Evolutionary conservation across 768 basidiomycete genomes (phyloP).

Genomic region (Amyloporia xantha): DNA sequence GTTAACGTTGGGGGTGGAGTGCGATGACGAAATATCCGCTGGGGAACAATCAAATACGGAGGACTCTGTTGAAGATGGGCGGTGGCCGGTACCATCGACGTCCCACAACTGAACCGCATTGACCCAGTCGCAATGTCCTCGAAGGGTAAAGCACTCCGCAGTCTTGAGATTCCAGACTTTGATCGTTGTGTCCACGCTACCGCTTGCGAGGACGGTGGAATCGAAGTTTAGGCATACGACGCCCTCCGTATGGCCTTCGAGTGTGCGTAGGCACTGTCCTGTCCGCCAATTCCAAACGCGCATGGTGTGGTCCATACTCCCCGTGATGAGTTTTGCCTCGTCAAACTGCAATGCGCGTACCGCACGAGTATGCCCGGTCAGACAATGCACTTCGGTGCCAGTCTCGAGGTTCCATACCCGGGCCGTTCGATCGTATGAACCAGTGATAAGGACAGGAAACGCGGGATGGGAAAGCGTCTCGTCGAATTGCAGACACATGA

Average conservation of each 20-base stretch:
- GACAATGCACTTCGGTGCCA: conserved; percentile 72
- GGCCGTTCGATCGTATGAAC: conserved; percentile 92
- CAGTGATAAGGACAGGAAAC: conserved; percentile 94
- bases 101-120: conserved; percentile 95
- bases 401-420: conserved; percentile 97
- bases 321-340: conserved; percentile 90
- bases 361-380: conserved; percentile 89
- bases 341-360: conserved; percentile 94
- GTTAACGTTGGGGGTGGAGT: conserved; percentile 43
- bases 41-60: conserved; percentile 1
- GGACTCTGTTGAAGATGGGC: conserved; percentile 17
- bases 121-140: conserved; percentile 95
- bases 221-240: conserved; percentile 91
- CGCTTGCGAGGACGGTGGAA: conserved; percentile 84
- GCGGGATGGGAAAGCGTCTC: conserved; percentile 77
- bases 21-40: background rate
- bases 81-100: conserved; percentile 31
- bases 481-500: conserved; percentile 95
- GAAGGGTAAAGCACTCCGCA: conserved; percentile 84
- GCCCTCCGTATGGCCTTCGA: conserved; percentile 87
- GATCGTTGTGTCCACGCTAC: conserved; percentile 91
- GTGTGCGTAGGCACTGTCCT: conserved; percentile 79
- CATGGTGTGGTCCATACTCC: conserved; percentile 92
- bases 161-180: conserved; percentile 92
- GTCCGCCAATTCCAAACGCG: conserved; percentile 96